These are phyloP conservation scores for Bipolaris victoriae DNA, from an alignment of 2,329 filamentous ascomycete species.

Conservation along the genomic window DNA sequence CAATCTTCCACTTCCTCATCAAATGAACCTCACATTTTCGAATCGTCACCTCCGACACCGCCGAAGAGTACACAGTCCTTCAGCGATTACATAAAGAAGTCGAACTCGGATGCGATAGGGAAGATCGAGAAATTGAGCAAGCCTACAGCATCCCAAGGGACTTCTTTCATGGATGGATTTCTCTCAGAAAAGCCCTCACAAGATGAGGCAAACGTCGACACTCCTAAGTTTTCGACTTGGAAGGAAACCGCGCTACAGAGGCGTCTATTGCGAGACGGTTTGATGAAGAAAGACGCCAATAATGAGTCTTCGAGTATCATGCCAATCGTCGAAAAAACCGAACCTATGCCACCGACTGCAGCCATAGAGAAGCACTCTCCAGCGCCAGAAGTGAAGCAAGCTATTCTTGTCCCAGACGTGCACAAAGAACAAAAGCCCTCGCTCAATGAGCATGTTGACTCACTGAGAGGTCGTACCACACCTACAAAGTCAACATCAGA, in stretches of 20 bases:
- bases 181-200: conserved; percentile 20
- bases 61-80: conserved; percentile 8
- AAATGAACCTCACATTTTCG: neutral
- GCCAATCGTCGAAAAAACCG: neutral
- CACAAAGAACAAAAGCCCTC: neutral
- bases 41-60: neutral
- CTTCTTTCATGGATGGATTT: conserved; percentile 35
- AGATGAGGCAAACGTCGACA: neutral
- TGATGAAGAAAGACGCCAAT: neutral
- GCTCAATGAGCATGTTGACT: neutral
- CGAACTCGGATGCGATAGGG: neutral
- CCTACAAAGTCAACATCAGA: conserved; percentile 28
- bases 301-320: neutral
- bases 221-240: conserved; percentile 23
- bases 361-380: neutral
- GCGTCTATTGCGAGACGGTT: conserved; percentile 1
- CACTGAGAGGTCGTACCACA: neutral
- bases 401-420: neutral
- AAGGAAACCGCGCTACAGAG: conserved; percentile 35
- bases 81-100: neutral
- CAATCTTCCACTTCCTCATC: neutral
- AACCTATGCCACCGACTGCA: neutral
- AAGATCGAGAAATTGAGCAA: conserved; percentile 6
- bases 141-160: conserved; percentile 13
- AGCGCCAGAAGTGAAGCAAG: neutral